Evolutionary conservation across 768 basidiomycete species (phyloP).

Genomic region (Rhodotorula babjevae): DNA sequence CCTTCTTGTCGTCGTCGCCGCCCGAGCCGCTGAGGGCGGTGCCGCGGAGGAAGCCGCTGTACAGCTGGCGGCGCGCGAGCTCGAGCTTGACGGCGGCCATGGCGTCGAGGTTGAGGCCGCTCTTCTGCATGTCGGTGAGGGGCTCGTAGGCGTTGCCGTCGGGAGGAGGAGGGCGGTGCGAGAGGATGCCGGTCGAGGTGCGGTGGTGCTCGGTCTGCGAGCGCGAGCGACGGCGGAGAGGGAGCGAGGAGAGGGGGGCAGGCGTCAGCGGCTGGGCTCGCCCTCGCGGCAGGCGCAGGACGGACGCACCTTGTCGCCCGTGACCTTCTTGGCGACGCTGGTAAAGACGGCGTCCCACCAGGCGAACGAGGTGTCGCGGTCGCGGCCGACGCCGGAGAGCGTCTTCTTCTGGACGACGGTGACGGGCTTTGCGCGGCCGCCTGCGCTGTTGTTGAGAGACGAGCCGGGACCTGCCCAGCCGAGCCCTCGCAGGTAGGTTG

Average conservation of each 20-base stretch:
- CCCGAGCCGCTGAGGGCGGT: neutral
- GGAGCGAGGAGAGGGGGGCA: neutral
- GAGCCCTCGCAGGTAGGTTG: conserved; percentile 37
- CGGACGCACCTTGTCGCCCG: conserved; percentile 3
- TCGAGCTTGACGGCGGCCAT: conserved; percentile 41
- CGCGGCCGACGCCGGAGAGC: conserved; percentile 38
- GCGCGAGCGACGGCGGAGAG: neutral
- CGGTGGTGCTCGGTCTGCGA: conserved; percentile 11
- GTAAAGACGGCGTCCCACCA: conserved; percentile 43
- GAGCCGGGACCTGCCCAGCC: conserved; percentile 39
- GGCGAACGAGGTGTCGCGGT: conserved; percentile 40
- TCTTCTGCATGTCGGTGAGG: neutral
- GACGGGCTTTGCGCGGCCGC: conserved; percentile 38
- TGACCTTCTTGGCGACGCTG: conserved; percentile 36
- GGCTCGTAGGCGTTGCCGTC: conserved; percentile 16
- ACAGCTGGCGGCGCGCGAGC: conserved; percentile 35
- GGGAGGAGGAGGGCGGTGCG: conserved; percentile 24
- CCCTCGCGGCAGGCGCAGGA: neutral
- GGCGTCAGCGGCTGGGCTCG: too few relatives aligned
- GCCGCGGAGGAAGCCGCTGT: conserved; percentile 39
- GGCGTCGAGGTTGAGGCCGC: conserved; percentile 36
- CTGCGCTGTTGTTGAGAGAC: conserved; percentile 24
- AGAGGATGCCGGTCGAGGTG: conserved; percentile 42
- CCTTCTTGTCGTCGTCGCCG: neutral
- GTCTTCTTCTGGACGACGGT: conserved; percentile 42